A percentile compares a stretch with the other conserved stretches of the same genome.
phyloP scores from a whole-genome alignment of 345 rosid genomes.

The Excoecaria agallocha region DNA sequence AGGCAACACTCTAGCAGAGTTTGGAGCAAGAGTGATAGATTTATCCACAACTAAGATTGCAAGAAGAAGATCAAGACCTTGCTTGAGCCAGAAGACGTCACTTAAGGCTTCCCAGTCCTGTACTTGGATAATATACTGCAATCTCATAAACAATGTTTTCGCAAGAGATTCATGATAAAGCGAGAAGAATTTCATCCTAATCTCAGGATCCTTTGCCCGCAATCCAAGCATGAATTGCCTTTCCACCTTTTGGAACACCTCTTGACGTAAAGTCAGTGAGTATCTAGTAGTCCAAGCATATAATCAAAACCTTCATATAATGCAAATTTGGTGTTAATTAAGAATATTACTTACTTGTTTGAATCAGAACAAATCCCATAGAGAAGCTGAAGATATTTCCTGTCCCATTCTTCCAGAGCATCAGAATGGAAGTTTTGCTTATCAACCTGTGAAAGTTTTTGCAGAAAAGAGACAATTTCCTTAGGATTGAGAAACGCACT shows the following conservation, averaged over 20 bases:
- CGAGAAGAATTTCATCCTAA: conserved; percentile 77
- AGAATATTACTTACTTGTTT: conserved; percentile 50
- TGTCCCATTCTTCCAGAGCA: conserved; percentile 87
- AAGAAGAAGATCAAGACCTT: conserved; percentile 95
- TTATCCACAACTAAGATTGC: conserved; percentile 84
- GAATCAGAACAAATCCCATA: conserved; percentile 88
- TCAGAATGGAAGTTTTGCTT: conserved; percentile 65
- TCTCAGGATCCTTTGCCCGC: conserved; percentile 89
- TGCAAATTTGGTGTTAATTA: conserved; percentile 14
- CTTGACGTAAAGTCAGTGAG: conserved; percentile 66
- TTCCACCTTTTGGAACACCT: conserved; percentile 94
- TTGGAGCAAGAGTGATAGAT: conserved; percentile 92
- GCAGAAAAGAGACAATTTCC: conserved; percentile 80
- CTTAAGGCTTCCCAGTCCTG: conserved; percentile 99
- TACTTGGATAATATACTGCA: conserved; percentile 79
- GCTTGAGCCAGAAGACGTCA: conserved; percentile 99
- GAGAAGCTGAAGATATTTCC: conserved; percentile 91
- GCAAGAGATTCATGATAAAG: conserved; percentile 82
- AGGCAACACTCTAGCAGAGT: conserved; percentile 84
- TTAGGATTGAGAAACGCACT: conserved; percentile 61
- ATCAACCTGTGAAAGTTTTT: conserved; percentile 86
- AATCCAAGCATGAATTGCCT: conserved; percentile 96
- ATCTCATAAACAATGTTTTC: conserved; percentile 70
- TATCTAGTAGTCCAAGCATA: conserved; percentile 48
- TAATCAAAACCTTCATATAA: conserved; percentile 19